phyloP scores from a whole-genome alignment of 768 basidiomycete species.

The Agaricus bisporus region DNA sequence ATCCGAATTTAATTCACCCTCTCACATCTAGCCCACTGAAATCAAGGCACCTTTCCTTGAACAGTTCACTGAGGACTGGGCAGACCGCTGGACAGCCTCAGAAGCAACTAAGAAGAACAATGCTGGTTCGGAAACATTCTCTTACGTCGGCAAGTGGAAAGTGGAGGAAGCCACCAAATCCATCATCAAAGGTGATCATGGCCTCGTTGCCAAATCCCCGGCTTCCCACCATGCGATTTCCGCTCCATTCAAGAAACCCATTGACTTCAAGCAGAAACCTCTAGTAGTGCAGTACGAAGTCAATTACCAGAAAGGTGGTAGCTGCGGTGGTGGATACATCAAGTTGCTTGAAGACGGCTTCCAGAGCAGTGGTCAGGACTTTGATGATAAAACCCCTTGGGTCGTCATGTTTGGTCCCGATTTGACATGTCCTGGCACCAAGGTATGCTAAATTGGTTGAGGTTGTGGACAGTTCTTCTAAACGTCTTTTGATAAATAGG shows the following conservation, averaged over 20 bases:
- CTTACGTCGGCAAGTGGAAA: slow-evolving; percentile 95
- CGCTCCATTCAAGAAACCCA: slow-evolving; percentile 71
- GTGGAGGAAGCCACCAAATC: slow-evolving; percentile 83
- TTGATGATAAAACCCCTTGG: slow-evolving; percentile 91
- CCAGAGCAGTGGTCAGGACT: slow-evolving; percentile 90
- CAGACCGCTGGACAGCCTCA: slow-evolving; percentile 91
- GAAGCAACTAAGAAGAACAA: slow-evolving; percentile 98
- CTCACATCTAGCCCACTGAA: slow-evolving; percentile 50
- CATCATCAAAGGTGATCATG: slow-evolving; percentile 80
- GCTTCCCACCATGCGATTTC: slow-evolving; percentile 99
- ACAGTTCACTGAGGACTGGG: slow-evolving; percentile 91
- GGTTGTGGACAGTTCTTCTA: not conserved
- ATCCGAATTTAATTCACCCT: slow-evolving; percentile 9
- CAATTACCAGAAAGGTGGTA: slow-evolving; percentile 98
- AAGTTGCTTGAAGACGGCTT: slow-evolving; percentile 94
- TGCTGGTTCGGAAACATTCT: slow-evolving; percentile 92
- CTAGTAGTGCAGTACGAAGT: slow-evolving; percentile 98
- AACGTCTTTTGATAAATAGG: slow-evolving; percentile 34
- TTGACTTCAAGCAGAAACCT: slow-evolving; percentile 80
- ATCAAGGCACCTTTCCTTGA: slow-evolving; percentile 91
- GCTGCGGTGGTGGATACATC: slow-evolving; percentile 98
- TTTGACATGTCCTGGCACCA: slow-evolving; percentile 86
- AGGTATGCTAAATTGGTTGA: slow-evolving; percentile 40
- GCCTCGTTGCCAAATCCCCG: slow-evolving; percentile 93
- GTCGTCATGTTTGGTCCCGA: slow-evolving; percentile 98